Conservation (phyloP, 495 filamentous ascomycete genomes). For the Rusavskia elegans region DNA sequence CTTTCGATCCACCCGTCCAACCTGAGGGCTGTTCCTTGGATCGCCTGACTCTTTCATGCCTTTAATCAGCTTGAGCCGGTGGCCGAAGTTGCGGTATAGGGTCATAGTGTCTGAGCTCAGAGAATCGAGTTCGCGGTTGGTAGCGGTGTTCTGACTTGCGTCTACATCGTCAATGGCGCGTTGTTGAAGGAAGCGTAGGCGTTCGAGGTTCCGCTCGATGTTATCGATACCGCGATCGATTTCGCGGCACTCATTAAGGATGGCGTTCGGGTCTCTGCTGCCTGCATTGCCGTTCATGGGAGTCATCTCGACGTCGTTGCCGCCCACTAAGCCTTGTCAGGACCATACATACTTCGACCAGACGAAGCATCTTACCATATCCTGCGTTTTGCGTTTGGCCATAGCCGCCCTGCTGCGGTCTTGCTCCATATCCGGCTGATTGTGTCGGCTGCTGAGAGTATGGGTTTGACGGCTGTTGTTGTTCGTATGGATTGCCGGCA, state of each 20-base stretch:
- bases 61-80: conserved; percentile 65
- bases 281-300: conserved; percentile 35
- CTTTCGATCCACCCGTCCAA: conserved; percentile 61
- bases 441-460: conserved; percentile 25
- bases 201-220: conserved; percentile 47
- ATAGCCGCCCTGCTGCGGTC: conserved; percentile 20
- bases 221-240: conserved; percentile 63
- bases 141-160: conserved; percentile 29
- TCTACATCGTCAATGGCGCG: conserved; percentile 43
- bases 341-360: conserved; percentile 5
- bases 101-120: conserved; percentile 60
- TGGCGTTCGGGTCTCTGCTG: conserved; percentile 45
- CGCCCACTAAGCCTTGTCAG: conserved; percentile 17
- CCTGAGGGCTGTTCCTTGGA: conserved; percentile 56
- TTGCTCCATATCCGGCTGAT: conserved; percentile 18
- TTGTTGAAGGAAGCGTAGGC: conserved; percentile 41
- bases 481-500: conserved; percentile 22
- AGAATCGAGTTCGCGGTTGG: conserved; percentile 40
- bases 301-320: conserved; percentile 45
- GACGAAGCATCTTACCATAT: conserved; percentile 22
- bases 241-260: conserved; percentile 68
- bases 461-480: conserved; percentile 26
- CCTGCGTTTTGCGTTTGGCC: conserved; percentile 24
- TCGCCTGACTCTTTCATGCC: conserved; percentile 55
- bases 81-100: conserved; percentile 56